Evolutionary conservation across 257 asterid species (phyloP), one percentile per base, ranked within the genome.

Genomic region (Craterostigma plantagineum): DNA sequence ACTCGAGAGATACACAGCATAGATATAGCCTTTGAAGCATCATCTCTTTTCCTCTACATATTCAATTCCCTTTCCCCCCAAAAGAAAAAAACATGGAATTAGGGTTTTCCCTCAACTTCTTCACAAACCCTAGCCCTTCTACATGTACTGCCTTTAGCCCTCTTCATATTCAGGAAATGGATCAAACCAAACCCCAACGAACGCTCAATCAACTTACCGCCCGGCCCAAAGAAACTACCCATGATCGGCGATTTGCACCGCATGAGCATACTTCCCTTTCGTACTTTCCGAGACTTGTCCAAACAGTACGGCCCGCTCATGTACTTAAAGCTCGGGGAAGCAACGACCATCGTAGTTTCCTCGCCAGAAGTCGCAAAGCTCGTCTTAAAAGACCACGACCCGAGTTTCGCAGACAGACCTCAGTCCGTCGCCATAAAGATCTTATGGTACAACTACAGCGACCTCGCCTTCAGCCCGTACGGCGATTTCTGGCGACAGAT

Each of bases 401-500:
- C 49, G 0, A 3, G 6, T 8, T 51, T 33, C 15, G 57, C 57
- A 2, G 36, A 43, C 6, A 23, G 30, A 23, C 30, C 62, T 0
- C 11, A 16, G 12, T 14, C 30, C 46, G 42, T 49, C 6, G 33
- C 18, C 8, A 18, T 35, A 3, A 43, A 10, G 0, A 48, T 49
- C 11, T 12, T 60, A 9, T 37, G 14, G 33, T 54, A 54, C 35
- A 48, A 49, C 11, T 34, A 10, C 15, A 18, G 46, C 3, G 57
- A 61, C 39, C 18, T 61, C 10, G 53, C 17, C 0, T 49, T 49
- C 17, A 17, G 53, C 39, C 51, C 48, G 0, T 61, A 61, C 8
- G 51, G 46, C 10, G 62, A 54, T 11, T 44, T 36, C 49, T 61
- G 66, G 62, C 41, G 49, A 35, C 61, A 53, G 35, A 55, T 60